phyloP scores from a whole-genome alignment of 345 rosid species.

The Turnera subulata region DNA sequence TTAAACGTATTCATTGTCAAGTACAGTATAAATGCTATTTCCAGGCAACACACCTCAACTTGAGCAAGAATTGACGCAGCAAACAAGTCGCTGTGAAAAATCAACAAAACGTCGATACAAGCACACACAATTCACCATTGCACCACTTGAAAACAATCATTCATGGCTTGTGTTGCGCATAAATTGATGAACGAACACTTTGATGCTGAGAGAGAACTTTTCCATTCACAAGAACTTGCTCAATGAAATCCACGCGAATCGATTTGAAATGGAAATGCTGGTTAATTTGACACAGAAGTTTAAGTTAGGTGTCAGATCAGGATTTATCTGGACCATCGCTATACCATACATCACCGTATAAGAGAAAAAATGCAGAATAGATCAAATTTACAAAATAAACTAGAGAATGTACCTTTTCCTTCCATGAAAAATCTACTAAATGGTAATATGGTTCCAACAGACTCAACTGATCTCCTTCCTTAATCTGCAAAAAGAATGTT shows the following conservation, averaged over 20 bases:
- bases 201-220: constrained; percentile 35
- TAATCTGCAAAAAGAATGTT: constrained; percentile 40
- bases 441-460: constrained; percentile 48
- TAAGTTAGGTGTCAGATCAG: not conserved
- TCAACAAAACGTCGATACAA: not conserved
- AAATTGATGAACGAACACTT: constrained; percentile 38
- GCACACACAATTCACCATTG: constrained; percentile 12
- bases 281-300: constrained; percentile 1
- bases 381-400: too few relatives aligned
- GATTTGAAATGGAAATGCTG: constrained; percentile 55
- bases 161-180: constrained; percentile 69
- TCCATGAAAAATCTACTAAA: constrained; percentile 47
- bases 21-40: too few relatives aligned
- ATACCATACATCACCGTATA: too few relatives aligned
- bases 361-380: too few relatives aligned
- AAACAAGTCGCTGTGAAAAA: constrained; percentile 1
- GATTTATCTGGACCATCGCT: not conserved
- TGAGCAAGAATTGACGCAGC: too few relatives aligned
- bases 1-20: too few relatives aligned
- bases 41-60: too few relatives aligned
- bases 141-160: constrained; percentile 2
- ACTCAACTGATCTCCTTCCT: constrained; percentile 58
- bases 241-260: constrained; percentile 60
- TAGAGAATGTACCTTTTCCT: constrained; percentile 47
- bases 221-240: constrained; percentile 64